Evolutionary conservation across 1,284 basidiomycete species (phyloP), one percentile per base, ranked within the genome.

Genomic region (Taiwanofungus camphoratus): DNA sequence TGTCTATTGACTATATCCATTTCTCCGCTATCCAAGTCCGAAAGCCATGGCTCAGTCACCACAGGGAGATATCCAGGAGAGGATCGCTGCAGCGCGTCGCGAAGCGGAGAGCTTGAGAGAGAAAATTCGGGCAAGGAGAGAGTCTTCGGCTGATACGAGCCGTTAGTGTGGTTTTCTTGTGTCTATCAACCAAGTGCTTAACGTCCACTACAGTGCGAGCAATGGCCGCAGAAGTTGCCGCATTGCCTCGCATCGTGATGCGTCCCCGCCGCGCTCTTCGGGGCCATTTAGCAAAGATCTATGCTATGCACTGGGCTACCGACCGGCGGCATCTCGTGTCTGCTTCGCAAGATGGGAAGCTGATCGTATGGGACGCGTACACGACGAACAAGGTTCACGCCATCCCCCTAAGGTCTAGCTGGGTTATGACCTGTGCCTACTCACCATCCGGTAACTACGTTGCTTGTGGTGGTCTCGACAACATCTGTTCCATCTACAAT

Each of bases 371-470:
- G 95, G 95, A 99, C 66, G 95, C 96, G 33, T 98, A 98, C 70
- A 97, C 95, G 7, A 96, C 93, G 50, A 98, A 99, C 78, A 99
- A 99, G 73, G 95, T 99, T 45, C 94, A 99, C 64, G 95, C 95
- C 53, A 98, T 99, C 64, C 95, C 95, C 35, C 75, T 99, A 30
- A 84, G 95, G 38, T 96, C 92, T 29, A 92, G 88, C 54, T 99
- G 96, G 96, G 95, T 99, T 69, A 99, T 99, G 95, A 98, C 96
- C 36, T 99, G 96, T 65, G 95, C 96, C 37, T 99, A 98, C 68
- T 86, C 95, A 12, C 95, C 96, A 5, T 92, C 90, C 18, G 95
- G 95, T 42, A 93, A 91, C 66, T 94, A 87, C 56, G 96, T 99
- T 49, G 96, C 96, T 24, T 99, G 95, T 57, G 95, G 96, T 68